Conservation (phyloP, 2,329 filamentous ascomycete species). For the Fusarium udum region DNA sequence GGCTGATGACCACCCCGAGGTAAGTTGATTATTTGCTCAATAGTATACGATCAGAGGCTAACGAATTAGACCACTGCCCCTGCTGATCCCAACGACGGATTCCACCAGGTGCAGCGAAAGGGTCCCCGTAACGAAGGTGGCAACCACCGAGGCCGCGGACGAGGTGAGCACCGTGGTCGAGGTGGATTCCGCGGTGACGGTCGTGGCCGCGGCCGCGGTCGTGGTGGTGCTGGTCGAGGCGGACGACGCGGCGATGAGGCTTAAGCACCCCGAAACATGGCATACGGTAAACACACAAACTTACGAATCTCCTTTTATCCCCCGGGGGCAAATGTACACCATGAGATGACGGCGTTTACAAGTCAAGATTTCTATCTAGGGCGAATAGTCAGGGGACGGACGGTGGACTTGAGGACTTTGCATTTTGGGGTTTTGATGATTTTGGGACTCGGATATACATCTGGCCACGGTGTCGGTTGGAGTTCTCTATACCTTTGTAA, state of each 20-base stretch:
- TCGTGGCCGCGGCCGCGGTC: constrained; percentile 54
- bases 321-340: constrained; percentile 51
- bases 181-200: constrained; percentile 61
- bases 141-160: constrained; percentile 55
- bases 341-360: constrained; percentile 54
- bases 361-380: constrained; percentile 40
- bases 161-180: constrained; percentile 62
- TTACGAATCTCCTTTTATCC: constrained; percentile 45
- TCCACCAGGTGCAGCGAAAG: constrained; percentile 75
- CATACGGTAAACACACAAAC: constrained; percentile 39
- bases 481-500: constrained; percentile 44
- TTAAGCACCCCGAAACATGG: constrained; percentile 44
- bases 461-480: constrained; percentile 43
- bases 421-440: constrained; percentile 47
- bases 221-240: constrained; percentile 50
- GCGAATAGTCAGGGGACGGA: constrained; percentile 40
- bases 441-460: constrained; percentile 43
- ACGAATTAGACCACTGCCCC: constrained; percentile 47
- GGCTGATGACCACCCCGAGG: constrained; percentile 80
- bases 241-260: constrained; percentile 53
- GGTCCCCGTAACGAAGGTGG: constrained; percentile 63
- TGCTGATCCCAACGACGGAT: constrained; percentile 68
- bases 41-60: constrained; percentile 1
- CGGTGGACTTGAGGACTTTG: constrained; percentile 39
- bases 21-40: constrained; percentile 43